A percentile compares a stretch with the other conserved stretches of the same genome.
Evolutionary conservation across 2,329 filamentous ascomycete species (phyloP).

Genomic region (Trichoderma hamatum): DNA sequence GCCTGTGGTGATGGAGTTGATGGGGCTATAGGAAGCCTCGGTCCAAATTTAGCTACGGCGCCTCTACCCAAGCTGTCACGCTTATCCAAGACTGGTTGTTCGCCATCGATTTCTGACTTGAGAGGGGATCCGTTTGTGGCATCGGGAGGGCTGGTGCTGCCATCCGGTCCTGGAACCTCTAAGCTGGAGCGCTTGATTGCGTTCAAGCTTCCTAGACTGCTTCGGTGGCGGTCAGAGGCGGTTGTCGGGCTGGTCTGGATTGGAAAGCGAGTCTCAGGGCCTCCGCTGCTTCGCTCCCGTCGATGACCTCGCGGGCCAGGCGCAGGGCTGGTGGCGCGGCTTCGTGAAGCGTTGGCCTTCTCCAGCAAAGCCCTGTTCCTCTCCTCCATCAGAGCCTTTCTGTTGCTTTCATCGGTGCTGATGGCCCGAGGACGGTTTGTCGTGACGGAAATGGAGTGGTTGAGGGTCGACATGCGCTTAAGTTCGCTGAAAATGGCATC

Average conservation of each 20-base stretch:
- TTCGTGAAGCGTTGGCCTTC: constrained; percentile 64
- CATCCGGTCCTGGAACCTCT: constrained; percentile 72
- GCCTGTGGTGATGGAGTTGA: constrained; percentile 31
- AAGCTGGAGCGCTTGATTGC: constrained; percentile 68
- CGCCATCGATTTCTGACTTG: constrained; percentile 30
- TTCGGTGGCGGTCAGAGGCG: constrained; percentile 56
- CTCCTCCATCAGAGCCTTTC: constrained; percentile 92
- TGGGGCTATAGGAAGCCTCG: constrained; percentile 43
- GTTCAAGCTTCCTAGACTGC: constrained; percentile 54
- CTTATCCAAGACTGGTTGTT: constrained; percentile 52
- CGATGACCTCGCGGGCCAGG: constrained; percentile 66
- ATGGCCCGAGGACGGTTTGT: constrained; percentile 77
- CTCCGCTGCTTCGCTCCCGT: constrained; percentile 76
- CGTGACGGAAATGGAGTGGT: constrained; percentile 61
- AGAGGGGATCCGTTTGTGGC: constrained; percentile 48
- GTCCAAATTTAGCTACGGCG: constrained; percentile 48
- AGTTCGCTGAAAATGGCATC: constrained; percentile 93
- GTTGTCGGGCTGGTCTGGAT: constrained; percentile 69
- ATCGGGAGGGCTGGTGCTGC: constrained; percentile 44
- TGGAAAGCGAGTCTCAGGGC: constrained; percentile 80
- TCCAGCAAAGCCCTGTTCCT: constrained; percentile 80
- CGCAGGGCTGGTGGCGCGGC: constrained; percentile 74
- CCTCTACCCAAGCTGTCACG: constrained; percentile 65
- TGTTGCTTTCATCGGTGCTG: constrained; percentile 93
- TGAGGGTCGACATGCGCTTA: constrained; percentile 80